Evolutionary conservation across 2,329 filamentous ascomycete genomes (phyloP).

Genomic region (Penicillium sp.): DNA sequence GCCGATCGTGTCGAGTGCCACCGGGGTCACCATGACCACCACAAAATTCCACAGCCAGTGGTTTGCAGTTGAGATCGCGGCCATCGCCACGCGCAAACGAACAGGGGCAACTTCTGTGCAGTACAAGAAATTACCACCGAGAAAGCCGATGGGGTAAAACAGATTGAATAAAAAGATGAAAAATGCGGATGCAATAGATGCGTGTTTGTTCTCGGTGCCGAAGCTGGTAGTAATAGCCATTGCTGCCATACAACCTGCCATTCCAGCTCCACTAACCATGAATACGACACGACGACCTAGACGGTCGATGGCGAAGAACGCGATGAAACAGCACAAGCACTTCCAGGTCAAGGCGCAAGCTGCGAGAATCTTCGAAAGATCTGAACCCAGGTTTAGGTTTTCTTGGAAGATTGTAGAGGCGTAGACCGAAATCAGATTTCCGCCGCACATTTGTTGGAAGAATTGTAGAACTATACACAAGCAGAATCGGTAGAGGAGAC

Average conservation of each 20-base stretch:
- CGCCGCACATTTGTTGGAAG: slow-evolving; percentile 24
- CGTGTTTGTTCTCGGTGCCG: slow-evolving; percentile 14
- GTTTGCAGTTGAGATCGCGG: slow-evolving; percentile 63
- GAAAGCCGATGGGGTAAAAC: slow-evolving; percentile 64
- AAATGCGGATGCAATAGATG: slow-evolving; percentile 19
- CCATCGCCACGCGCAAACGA: slow-evolving; percentile 54
- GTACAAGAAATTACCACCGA: slow-evolving; percentile 58
- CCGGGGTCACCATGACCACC: slow-evolving; percentile 65
- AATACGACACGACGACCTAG: slow-evolving; percentile 54
- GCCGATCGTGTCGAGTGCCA: slow-evolving; percentile 56
- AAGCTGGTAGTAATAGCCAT: slow-evolving; percentile 43
- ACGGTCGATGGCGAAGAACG: slow-evolving; percentile 54
- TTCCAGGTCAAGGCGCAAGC: slow-evolving; percentile 59
- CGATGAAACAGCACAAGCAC: slow-evolving; percentile 54
- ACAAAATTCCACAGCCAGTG: slow-evolving; percentile 63
- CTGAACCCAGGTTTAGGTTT: slow-evolving; percentile 13
- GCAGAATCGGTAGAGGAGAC: slow-evolving; percentile 22
- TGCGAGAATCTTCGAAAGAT: slow-evolving; percentile 39
- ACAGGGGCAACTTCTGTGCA: slow-evolving; percentile 52
- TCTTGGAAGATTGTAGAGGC: slow-evolving; percentile 19
- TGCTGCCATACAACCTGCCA: slow-evolving; percentile 59
- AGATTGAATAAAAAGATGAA: slow-evolving; percentile 64
- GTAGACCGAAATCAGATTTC: slow-evolving; percentile 20
- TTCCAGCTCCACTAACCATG: slow-evolving; percentile 55
- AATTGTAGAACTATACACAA: slow-evolving; percentile 21